phyloP scores from a whole-genome alignment of 495 filamentous ascomycete genomes.

The Pseudoneurospora amorphoporcata region DNA sequence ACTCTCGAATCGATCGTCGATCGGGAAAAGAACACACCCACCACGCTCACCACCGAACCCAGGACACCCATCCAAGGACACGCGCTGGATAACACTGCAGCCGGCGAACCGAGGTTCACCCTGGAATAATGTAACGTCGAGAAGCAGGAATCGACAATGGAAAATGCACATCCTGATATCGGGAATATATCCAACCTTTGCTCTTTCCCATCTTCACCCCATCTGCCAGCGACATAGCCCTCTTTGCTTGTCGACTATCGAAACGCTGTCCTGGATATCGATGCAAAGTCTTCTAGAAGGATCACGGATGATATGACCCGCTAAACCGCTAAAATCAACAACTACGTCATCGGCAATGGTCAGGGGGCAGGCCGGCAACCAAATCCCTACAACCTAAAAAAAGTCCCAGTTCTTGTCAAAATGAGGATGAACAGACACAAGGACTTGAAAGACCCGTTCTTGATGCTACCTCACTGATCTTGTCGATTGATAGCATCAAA shows the following conservation, averaged over 20 bases:
- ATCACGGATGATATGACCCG: not conserved
- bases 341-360: not conserved
- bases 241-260: not conserved
- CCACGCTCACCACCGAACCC: not conserved
- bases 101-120: not conserved
- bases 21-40: not conserved
- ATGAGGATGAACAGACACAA: slow-evolving; percentile 3
- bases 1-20: not conserved
- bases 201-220: not conserved
- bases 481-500: not conserved
- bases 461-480: not conserved
- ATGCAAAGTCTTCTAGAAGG: not conserved
- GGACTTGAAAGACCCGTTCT: not conserved
- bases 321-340: not conserved
- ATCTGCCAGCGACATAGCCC: not conserved
- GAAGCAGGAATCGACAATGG: not conserved
- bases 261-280: not conserved
- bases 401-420: not conserved
- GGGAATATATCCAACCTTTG: not conserved
- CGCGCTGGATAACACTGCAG: no score
- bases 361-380: not conserved
- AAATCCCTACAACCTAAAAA: not conserved
- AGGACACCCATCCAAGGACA: not conserved
- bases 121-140: not conserved
- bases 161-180: slow-evolving; percentile 2